Evolutionary conservation across 257 asterid genomes (phyloP).

Genomic region (Knoxia roxburghii): DNA sequence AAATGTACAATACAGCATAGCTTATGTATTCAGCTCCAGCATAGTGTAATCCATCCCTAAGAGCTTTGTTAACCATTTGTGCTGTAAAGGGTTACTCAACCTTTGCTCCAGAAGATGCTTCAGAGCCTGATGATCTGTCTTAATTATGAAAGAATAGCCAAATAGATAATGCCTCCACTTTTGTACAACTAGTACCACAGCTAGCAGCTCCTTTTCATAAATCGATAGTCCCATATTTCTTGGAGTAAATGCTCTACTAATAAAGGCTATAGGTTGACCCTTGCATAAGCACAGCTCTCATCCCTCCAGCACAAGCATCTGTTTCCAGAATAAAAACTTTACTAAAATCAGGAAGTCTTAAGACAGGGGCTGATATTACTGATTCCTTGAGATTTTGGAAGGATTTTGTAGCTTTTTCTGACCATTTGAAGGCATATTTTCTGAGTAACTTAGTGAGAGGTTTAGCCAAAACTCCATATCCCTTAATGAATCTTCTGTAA

Average conservation of each 20-base stretch:
- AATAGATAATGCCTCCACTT: neutral
- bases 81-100: neutral
- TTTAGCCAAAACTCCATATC: neutral
- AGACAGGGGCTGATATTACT: neutral
- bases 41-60: neutral
- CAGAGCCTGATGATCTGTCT: neutral
- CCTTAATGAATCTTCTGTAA: neutral
- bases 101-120: neutral
- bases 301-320: neutral
- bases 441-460: neutral
- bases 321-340: neutral
- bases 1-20: no score
- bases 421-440: neutral
- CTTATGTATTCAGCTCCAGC: neutral
- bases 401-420: accelerated
- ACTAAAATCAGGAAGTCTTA: neutral
- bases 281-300: neutral
- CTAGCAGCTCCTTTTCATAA: no score
- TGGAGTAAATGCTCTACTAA: neutral
- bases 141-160: neutral
- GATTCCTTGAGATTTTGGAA: neutral
- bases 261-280: neutral
- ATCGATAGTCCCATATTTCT: neutral
- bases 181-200: neutral
- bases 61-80: neutral